phyloP scores from a whole-genome alignment of 202 grass and related monocot species.

The Eragrostis tef region DNA sequence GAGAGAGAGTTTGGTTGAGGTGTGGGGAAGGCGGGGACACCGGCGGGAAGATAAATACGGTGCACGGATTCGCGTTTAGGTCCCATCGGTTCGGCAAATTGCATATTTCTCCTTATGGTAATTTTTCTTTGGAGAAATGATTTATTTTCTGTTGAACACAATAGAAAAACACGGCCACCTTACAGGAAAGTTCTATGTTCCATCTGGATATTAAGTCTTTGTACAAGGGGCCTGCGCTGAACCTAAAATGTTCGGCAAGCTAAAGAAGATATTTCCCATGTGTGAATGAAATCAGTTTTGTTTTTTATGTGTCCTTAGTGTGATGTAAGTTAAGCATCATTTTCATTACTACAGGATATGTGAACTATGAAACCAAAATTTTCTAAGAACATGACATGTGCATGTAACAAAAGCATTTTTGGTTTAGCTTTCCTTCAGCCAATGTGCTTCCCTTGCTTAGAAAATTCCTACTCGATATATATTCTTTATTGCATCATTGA shows the following conservation, averaged over 20 bases:
- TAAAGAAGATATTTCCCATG: too few relatives aligned
- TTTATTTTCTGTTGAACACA: too few relatives aligned
- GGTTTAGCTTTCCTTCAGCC: background rate
- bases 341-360: background rate
- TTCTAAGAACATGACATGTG: background rate
- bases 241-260: too few relatives aligned
- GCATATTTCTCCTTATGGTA: background rate
- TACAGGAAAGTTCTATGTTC: background rate
- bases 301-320: background rate
- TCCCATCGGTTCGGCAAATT: rapidly evolving
- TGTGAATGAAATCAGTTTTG: background rate
- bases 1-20: background rate
- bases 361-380: background rate
- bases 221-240: too few relatives aligned
- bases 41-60: conserved; percentile 43
- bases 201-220: too few relatives aligned
- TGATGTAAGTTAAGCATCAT: too few relatives aligned
- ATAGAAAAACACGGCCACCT: too few relatives aligned
- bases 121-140: too few relatives aligned
- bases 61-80: background rate
- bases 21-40: conserved; percentile 56
- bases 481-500: background rate
- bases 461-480: background rate
- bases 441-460: background rate
- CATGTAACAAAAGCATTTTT: background rate